phyloP scores from a whole-genome alignment of 352 stramenopile species.

The Phytophthora pini region DNA sequence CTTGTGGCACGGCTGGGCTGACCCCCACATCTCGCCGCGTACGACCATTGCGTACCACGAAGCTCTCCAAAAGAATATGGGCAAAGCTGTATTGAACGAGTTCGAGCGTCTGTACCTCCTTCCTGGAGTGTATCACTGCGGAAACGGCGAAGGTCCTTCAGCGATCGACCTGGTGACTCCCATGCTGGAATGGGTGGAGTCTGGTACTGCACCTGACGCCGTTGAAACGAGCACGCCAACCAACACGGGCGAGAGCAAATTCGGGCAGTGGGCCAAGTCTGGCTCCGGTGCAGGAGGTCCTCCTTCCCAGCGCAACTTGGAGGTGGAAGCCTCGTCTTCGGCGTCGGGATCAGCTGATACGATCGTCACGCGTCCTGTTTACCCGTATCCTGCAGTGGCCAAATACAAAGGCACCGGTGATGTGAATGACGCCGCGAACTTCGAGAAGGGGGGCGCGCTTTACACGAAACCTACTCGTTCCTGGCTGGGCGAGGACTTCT shows the following conservation, averaged over 20 bases:
- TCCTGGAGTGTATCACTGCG: constrained; percentile 54
- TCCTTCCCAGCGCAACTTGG: constrained; percentile 19
- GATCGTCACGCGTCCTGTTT: constrained; percentile 35
- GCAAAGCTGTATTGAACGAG: constrained; percentile 31
- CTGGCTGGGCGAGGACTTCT: constrained; percentile 40
- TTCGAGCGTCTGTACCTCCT: constrained; percentile 57
- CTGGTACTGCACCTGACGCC: constrained; percentile 31
- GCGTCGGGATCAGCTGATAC: constrained; percentile 31
- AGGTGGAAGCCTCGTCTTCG: constrained; percentile 21
- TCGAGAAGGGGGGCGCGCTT: constrained; percentile 33
- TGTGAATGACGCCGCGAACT: constrained; percentile 37
- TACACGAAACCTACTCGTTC: constrained; percentile 43
- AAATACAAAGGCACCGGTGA: constrained; percentile 39
- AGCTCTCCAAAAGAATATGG: constrained; percentile 42
- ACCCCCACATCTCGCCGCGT: constrained; percentile 56
- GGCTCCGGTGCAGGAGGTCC: constrained; percentile 13
- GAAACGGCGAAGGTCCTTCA: constrained; percentile 44
- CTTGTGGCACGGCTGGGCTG: constrained; percentile 52
- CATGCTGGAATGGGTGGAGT: constrained; percentile 55
- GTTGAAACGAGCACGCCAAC: constrained; percentile 35
- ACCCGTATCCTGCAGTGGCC: constrained; percentile 35
- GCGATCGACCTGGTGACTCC: constrained; percentile 51
- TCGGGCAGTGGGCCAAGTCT: constrained; percentile 38
- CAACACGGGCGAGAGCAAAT: constrained; percentile 25
- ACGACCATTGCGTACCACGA: constrained; percentile 56